Base-by-base conservation (phyloP, 331 rosid genomes). In the Pyrus hybrid region DNA sequence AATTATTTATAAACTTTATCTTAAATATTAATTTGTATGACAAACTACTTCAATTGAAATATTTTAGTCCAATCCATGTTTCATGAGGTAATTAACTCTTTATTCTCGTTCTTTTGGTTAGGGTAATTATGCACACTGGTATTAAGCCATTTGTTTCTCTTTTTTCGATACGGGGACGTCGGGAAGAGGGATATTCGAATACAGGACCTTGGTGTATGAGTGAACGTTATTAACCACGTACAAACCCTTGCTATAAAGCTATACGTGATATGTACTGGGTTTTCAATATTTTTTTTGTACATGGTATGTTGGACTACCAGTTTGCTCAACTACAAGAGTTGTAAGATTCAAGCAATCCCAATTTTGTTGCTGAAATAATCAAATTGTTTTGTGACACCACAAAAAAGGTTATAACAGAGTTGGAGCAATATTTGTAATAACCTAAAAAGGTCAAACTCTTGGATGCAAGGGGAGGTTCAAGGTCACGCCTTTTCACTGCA, bases 231-330 rank as follows among this genome's bases (percentile, higher is more conserved):
- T 47, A 47, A 47, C 54, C 18, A 16, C 1, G 0, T 2, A 47
- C 54, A 47, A 47, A 47, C 54, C 54, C 20, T 47, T 47, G 53
- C 7, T 47, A 14, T 47, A 47, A 47, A 47, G 53, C 7, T 14
- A 45, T 45, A 5, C 20, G 7, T 47, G 7, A 47, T 47, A 5
- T 14, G 53, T 47, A 5, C 53, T 47, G 20, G 20, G 20, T 47
- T 47, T 47, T 47, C 53, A 47, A 47, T 47, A 4, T 47, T 47
- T 2, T 13, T 13, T 45, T 12, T 49, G 22, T 65, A 54, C 58
- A 80, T 54, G 83, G 71, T 11, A 45, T 74, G 8, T 33, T 80
- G 70, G 66, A 74, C 21, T 20, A 30, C 71, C 79, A 74, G 51
- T 80, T 80, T 69, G 54, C 67, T 17, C 71, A 60, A 22, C 67